Evolutionary conservation across 768 basidiomycete species (phyloP).

Genomic region (Hygrophorus russula): DNA sequence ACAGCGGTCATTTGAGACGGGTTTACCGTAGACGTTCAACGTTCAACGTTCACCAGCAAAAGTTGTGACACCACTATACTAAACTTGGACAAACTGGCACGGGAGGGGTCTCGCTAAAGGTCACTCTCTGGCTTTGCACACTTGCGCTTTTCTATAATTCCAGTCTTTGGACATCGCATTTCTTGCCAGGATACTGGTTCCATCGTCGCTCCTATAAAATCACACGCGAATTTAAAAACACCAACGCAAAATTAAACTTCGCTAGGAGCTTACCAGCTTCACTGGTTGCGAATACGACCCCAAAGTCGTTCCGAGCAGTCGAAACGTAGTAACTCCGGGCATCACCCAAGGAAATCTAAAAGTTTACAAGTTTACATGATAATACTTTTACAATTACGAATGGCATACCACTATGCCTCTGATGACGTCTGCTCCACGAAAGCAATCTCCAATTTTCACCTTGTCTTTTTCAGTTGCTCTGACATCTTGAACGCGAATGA

Average conservation of each 20-base stretch:
- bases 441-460: constrained; percentile 84
- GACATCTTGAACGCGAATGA: constrained; percentile 83
- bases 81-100: neutral
- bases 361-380: neutral
- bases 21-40: neutral
- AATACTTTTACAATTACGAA: neutral
- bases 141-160: constrained; percentile 70
- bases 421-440: constrained; percentile 86
- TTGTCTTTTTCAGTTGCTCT: constrained; percentile 85
- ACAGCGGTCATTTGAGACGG: constrained; percentile 45
- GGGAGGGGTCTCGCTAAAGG: neutral
- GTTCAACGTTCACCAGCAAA: neutral
- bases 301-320: constrained; percentile 82
- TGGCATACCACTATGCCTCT: constrained; percentile 69
- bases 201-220: constrained; percentile 62
- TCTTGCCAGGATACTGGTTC: constrained; percentile 85
- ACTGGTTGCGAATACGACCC: constrained; percentile 84
- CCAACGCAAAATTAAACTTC: neutral
- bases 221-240: neutral
- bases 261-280: constrained; percentile 60
- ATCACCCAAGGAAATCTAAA: constrained; percentile 83
- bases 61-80: neutral
- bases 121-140: constrained; percentile 75
- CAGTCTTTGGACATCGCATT: constrained; percentile 81
- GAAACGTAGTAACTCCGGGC: constrained; percentile 88